Base-by-base conservation (phyloP, 202 grass and related monocot genomes). In the Digitaria exilis region DNA sequence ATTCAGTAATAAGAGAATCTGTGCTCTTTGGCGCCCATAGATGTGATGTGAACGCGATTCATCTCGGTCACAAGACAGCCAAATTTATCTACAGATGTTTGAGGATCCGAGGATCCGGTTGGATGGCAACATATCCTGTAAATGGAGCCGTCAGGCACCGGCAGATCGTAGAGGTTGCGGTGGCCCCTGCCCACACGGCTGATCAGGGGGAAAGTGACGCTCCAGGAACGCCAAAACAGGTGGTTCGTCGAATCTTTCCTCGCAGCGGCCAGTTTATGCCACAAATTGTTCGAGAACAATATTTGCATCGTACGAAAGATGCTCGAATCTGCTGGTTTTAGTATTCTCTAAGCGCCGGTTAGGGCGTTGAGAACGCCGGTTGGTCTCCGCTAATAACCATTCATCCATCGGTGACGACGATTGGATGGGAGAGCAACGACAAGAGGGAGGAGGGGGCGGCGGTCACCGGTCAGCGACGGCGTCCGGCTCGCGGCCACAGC, bases 391-490 rank as follows among this genome's bases (percentile, higher is more conserved):
- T 5, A 44, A 48, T n/a, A n/a, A n/a, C n/a, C n/a, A n/a, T n/a
- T n/a, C n/a, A n/a, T n/a, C 30, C 60, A 75, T 80, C 65, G 4
- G 46, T 11, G 34, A 80, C 14, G 43, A 18, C 30, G 6, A 28
- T 28, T 76, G 65, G 51, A n/a, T n/a, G n/a, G n/a, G n/a, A n/a
- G n/a, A n/a, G n/a, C n/a, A n/a, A n/a, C n/a, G n/a, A n/a, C n/a
- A n/a, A n/a, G n/a, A n/a, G n/a, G n/a, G n/a, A n/a, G n/a, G 19
- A 19, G 48, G 24, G 26, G n/a, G 68, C 34, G 45, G 58, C 65
- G 72, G 80, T 64, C 85, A 82, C 45, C 58, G 26, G 48, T 63
- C 79, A 65, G 78, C 71, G 37, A 39, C 37, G 37, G 6, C 37
- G 37, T 39, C 32, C 61, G 59, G 17, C 46, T 69, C 80, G 25